Conservation (phyloP, 2,329 filamentous ascomycete genomes). For the Pezicula neosporulosa region DNA sequence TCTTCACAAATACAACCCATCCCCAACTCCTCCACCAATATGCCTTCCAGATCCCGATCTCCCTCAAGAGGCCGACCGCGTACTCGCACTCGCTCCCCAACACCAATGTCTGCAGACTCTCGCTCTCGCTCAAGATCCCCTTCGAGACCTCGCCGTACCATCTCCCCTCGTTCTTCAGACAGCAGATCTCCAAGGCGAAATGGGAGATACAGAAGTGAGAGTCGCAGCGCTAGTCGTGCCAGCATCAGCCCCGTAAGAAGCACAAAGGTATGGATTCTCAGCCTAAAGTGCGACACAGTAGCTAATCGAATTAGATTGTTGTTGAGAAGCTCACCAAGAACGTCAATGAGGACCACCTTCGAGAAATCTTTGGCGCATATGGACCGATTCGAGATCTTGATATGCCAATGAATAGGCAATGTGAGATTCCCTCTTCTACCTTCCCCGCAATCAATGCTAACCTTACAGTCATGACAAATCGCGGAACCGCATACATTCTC, state of each 20-base stretch:
- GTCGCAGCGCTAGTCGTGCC: constrained; percentile 26
- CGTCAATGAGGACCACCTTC: constrained; percentile 81
- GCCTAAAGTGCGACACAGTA: constrained; percentile 1
- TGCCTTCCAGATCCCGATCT: constrained; percentile 22
- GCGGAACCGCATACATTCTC: constrained; percentile 90
- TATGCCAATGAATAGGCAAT: constrained; percentile 82
- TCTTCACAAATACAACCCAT: background rate
- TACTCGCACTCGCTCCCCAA: constrained; percentile 25
- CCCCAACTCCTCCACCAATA: background rate
- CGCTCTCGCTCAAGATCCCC: constrained; percentile 18
- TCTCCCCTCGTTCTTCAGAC: constrained; percentile 24
- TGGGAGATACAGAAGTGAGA: constrained; percentile 25
- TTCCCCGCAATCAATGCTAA: constrained; percentile 14
- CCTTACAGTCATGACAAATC: constrained; percentile 73
- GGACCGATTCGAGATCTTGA: constrained; percentile 84
- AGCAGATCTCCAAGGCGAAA: constrained; percentile 21
- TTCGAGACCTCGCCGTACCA: constrained; percentile 24
- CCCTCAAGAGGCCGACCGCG: constrained; percentile 17
- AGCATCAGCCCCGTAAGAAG: constrained; percentile 37
- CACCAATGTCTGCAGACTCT: constrained; percentile 19
- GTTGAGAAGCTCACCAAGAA: constrained; percentile 96
- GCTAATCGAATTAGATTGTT: constrained; percentile 64
- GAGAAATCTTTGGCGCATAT: constrained; percentile 89
- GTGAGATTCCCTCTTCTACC: constrained; percentile 45
- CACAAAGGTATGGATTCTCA: constrained; percentile 43